Base-by-base conservation (phyloP, 169 alveolate species). In the Plasmodium knowlesi region DNA sequence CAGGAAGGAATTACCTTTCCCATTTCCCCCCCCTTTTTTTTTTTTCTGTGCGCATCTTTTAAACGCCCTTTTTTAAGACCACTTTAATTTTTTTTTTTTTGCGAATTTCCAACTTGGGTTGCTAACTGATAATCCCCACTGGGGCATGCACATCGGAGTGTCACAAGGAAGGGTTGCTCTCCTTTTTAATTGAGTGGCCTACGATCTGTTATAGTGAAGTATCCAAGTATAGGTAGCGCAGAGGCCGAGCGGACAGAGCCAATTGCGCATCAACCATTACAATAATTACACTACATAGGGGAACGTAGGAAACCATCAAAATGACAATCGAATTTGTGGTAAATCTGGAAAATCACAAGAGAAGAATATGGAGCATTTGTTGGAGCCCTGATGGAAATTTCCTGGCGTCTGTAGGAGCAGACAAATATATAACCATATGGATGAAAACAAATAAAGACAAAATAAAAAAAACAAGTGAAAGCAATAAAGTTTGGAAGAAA, bases 321-420 rank as follows among this genome's bases (percentile, higher is more conserved):
- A 85, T 85, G 93, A 74, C 82, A 12, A 8, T 85, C 10, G 93
- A 85, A 41, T 74, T 85, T 32, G 84, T 85, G 19, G 71, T 76
- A 25, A 85, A 85, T 61, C 67, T 85, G 39, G 93, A 85, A 85
- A 85, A 85, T 74, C 93, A 85, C 32, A 85, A 85, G 54, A 85
- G 93, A 46, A 74, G 93, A 16, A 85, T 85, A 16, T 85, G 93
- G 93, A 85, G 93, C 14, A 85, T 85, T 12, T 85, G 93, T 25
- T 85, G 93, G 93, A 85, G 93, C 25, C 93, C 93, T 5, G 93
- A 85, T 85, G 93, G 93, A 5, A 85, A 74, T 74, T 85, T 74
- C 67, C 70, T 85, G 1, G 93, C 85, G 12, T 85, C 93, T 1
- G 93, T 85, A 30, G 93, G 93, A 9, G 84, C 93, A 19, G 93